Percentiles rank a stretch among this genome's conserved stretches.
Conservation (phyloP, 768 basidiomycete genomes). For the Cystofilobasidium bisporidii region DNA sequence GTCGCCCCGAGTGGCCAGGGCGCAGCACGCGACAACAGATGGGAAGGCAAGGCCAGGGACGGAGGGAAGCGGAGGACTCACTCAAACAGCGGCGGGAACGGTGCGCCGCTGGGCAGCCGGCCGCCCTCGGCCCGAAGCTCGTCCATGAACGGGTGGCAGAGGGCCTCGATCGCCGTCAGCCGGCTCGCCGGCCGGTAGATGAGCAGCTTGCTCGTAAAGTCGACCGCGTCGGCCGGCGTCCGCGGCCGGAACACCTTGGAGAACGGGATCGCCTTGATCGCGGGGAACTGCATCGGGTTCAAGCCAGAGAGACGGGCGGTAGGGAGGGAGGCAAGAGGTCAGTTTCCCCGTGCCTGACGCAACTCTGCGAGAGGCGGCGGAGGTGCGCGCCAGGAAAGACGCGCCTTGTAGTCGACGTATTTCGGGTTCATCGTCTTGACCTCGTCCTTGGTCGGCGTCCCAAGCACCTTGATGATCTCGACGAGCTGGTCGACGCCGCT, state of each 20-base stretch:
- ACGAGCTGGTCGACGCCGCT: slow-evolving; percentile 97
- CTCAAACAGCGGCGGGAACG: slow-evolving; percentile 89
- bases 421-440: slow-evolving; percentile 99
- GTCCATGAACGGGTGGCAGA: slow-evolving; percentile 89
- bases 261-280: slow-evolving; percentile 98
- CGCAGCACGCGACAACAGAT: neutral
- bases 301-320: too few species aligned
- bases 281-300: slow-evolving; percentile 66
- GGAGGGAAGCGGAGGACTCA: slow-evolving; percentile 43
- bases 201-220: slow-evolving; percentile 82
- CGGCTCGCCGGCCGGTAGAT: slow-evolving; percentile 96
- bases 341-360: slow-evolving; percentile 44
- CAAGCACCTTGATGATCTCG: slow-evolving; percentile 98
- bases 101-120: slow-evolving; percentile 92
- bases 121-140: slow-evolving; percentile 82
- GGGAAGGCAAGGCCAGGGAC: neutral
- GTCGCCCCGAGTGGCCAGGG: too few species aligned
- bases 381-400: neutral
- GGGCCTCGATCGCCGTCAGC: slow-evolving; percentile 78
- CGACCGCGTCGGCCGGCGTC: slow-evolving; percentile 87
- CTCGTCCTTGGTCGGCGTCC: slow-evolving; percentile 94
- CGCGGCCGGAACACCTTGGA: slow-evolving; percentile 98
- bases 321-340: slow-evolving; percentile 66
- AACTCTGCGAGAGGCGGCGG: neutral
- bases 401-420: slow-evolving; percentile 23